A percentile compares a stretch with the other conserved stretches of the same genome.
Conservation (phyloP, 345 rosid species). For the Microthlaspi erraticum region DNA sequence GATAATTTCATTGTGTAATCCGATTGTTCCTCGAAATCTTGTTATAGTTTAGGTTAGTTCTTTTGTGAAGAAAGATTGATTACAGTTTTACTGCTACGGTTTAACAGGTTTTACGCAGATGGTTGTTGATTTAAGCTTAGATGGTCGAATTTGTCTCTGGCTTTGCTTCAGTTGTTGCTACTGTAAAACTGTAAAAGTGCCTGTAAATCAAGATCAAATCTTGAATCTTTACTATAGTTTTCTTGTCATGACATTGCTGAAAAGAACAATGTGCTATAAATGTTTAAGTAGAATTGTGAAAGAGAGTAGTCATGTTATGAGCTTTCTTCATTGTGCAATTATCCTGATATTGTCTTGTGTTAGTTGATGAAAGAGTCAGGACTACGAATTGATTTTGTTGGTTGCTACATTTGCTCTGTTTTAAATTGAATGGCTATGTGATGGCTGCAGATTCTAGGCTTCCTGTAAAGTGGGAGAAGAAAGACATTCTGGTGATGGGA, state of each 20-base stretch:
- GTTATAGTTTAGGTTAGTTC: conserved; percentile 21
- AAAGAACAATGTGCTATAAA: not conserved
- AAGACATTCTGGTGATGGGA: conserved; percentile 69
- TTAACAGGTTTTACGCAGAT: not conserved
- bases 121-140: not conserved
- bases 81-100: not conserved
- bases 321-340: conserved; percentile 1
- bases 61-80: conserved; percentile 9
- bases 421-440: conserved; percentile 5
- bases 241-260: conserved; percentile 4
- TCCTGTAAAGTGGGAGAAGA: conserved; percentile 83
- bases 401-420: not conserved
- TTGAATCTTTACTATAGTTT: not conserved
- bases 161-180: conserved; percentile 6
- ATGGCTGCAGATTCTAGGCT: conserved; percentile 53
- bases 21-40: not conserved
- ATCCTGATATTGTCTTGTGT: conserved; percentile 21
- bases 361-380: not conserved
- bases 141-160: not conserved
- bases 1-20: not conserved
- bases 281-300: conserved; percentile 6
- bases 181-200: not conserved
- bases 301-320: conserved; percentile 1
- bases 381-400: not conserved
- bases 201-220: not conserved